Evolutionary conservation across 257 asterid genomes (phyloP).

Genomic region (Nemophila menziesii): DNA sequence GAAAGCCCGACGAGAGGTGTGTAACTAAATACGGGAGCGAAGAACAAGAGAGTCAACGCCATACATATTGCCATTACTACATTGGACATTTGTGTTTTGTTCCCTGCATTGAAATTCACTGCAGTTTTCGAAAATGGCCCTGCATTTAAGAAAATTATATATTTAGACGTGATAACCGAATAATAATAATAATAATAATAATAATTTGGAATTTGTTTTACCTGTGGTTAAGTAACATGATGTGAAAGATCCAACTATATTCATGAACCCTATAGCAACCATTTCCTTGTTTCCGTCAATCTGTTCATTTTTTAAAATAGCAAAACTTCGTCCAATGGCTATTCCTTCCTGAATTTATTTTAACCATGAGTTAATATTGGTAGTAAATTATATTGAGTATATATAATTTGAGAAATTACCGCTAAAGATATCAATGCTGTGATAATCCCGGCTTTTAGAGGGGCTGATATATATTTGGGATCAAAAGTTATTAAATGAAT

Average conservation of each 20-base stretch:
- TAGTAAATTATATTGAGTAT: too few species aligned
- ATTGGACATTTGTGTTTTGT: slow-evolving; percentile 68
- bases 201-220: too few species aligned
- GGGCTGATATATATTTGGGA: slow-evolving; percentile 24
- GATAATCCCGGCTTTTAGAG: slow-evolving; percentile 53
- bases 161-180: too few species aligned
- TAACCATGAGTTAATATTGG: too few species aligned
- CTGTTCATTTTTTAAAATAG: slow-evolving; percentile 49
- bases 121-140: slow-evolving; percentile 95
- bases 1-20: slow-evolving; percentile 83
- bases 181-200: too few species aligned
- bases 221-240: slow-evolving; percentile 94
- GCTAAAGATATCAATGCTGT: slow-evolving; percentile 68
- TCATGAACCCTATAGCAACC: slow-evolving; percentile 89
- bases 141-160: too few species aligned
- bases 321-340: slow-evolving; percentile 91
- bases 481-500: slow-evolving; percentile 33
- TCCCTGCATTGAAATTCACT: slow-evolving; percentile 69
- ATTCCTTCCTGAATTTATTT: slow-evolving; percentile 68
- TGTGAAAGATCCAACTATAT: slow-evolving; percentile 75
- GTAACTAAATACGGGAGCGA: slow-evolving; percentile 74
- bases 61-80: slow-evolving; percentile 57
- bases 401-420: too few species aligned
- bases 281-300: slow-evolving; percentile 92
- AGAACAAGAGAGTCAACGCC: slow-evolving; percentile 51